These are phyloP conservation scores for Vitis cinerea DNA, from an alignment of 164 flowering plant genomes.

Conservation along the genomic window DNA sequence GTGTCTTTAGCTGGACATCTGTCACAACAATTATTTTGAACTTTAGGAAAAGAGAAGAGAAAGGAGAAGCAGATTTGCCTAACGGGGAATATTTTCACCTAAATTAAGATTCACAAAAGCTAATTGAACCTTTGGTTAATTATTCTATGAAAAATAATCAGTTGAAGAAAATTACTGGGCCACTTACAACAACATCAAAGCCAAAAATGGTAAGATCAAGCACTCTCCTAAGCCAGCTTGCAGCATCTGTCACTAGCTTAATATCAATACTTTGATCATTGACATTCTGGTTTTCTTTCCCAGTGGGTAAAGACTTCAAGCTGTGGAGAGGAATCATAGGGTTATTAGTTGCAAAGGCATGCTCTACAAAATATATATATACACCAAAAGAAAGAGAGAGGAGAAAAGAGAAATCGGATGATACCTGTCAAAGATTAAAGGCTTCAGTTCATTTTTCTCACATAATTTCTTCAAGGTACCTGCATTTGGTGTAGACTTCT, in stretches of 20 bases:
- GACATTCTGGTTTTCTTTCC: constrained; percentile 23
- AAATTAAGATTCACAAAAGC: too few species aligned
- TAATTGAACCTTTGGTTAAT: neutral
- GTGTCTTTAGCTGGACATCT: too few species aligned
- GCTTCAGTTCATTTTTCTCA: constrained; percentile 45
- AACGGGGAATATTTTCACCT: too few species aligned
- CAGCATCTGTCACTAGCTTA: constrained; percentile 71
- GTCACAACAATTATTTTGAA: too few species aligned
- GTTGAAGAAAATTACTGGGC: neutral
- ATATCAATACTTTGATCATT: constrained; percentile 45
- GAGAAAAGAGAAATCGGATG: neutral
- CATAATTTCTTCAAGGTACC: constrained; percentile 48
- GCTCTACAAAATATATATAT: neutral
- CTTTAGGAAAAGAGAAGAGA: too few species aligned
- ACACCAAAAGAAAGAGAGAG: neutral
- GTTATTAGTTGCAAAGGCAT: neutral
- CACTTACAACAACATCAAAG: constrained; percentile 94
- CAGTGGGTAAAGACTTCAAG: constrained; percentile 82
- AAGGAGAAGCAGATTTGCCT: too few species aligned
- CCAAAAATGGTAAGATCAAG: constrained; percentile 87
- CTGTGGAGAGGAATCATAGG: constrained; percentile 33
- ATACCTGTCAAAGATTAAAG: constrained; percentile 84
- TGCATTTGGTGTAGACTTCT: constrained; percentile 77
- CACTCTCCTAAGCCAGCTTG: constrained; percentile 58
- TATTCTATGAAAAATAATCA: neutral